A percentile compares a stretch with the other conserved stretches of the same genome.
Evolutionary conservation across 768 basidiomycete species (phyloP).

Genomic region (Mycena rebaudengoi): DNA sequence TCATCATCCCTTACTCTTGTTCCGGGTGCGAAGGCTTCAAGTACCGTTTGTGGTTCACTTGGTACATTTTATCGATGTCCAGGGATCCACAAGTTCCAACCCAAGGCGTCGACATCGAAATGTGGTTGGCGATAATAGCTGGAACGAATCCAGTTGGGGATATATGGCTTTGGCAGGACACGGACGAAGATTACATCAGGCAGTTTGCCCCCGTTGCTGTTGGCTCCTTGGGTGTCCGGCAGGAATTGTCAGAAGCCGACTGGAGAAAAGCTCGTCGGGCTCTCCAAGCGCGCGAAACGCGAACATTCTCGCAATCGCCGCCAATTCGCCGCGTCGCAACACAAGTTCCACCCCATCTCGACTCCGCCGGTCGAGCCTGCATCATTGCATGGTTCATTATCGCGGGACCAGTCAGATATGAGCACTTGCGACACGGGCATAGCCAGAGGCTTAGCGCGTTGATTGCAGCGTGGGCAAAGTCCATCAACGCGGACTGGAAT

Average conservation of each 20-base stretch:
- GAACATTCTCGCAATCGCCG: background rate
- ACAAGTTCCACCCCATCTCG: background rate
- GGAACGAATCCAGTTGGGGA: background rate
- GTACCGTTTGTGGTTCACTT: conserved; percentile 9
- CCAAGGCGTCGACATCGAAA: background rate
- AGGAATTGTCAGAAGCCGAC: background rate
- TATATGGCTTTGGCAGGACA: conserved; percentile 14
- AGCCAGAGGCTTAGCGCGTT: no score
- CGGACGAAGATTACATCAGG: conserved; percentile 4
- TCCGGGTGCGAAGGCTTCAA: no score
- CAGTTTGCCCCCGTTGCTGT: background rate
- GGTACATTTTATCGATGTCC: background rate
- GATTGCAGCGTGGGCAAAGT: no score
- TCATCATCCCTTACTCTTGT: no score
- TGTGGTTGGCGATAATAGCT: background rate
- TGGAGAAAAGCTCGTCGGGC: background rate
- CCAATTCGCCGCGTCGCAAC: background rate
- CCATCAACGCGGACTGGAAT: no score
- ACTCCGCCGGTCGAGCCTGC: no score
- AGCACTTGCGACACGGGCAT: no score
- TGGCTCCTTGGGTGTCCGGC: background rate
- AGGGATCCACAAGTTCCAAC: no score
- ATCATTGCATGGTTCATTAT: conserved; percentile 12
- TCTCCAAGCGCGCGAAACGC: background rate
- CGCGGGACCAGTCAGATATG: background rate